A percentile compares a stretch with the other conserved stretches of the same genome.
Conservation (phyloP, 495 filamentous ascomycete species). For the Jackrogersella multiformis region DNA sequence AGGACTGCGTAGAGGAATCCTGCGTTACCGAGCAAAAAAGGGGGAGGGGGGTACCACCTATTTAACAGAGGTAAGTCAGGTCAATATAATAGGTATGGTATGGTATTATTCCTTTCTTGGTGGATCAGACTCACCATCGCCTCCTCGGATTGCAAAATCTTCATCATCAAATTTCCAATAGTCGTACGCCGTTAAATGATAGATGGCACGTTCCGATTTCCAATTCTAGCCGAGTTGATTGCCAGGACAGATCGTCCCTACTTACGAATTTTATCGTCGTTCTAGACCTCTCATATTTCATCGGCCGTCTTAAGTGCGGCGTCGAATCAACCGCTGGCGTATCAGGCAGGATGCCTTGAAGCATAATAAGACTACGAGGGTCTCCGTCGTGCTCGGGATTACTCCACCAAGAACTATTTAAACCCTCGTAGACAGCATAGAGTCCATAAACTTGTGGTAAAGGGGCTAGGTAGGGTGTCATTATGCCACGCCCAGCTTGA, state of each 20-base stretch:
- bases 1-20: slow-evolving; percentile 45
- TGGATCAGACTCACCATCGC: slow-evolving; percentile 25
- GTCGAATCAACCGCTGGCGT: slow-evolving; percentile 44
- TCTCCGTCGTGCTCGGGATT: slow-evolving; percentile 47
- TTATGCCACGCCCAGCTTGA: slow-evolving; percentile 60
- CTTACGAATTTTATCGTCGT: slow-evolving; percentile 51
- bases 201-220: slow-evolving; percentile 48
- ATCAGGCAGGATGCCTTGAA: slow-evolving; percentile 51
- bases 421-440: slow-evolving; percentile 52
- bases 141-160: slow-evolving; percentile 53
- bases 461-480: slow-evolving; percentile 50
- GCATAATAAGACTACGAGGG: slow-evolving; percentile 52
- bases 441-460: slow-evolving; percentile 48
- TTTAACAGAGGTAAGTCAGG: not conserved
- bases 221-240: slow-evolving; percentile 51
- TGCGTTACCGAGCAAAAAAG: slow-evolving; percentile 41
- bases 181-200: slow-evolving; percentile 48
- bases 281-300: slow-evolving; percentile 50
- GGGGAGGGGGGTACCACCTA: slow-evolving; percentile 43
- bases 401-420: slow-evolving; percentile 53
- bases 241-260: slow-evolving; percentile 55
- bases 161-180: slow-evolving; percentile 54
- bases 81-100: not conserved
- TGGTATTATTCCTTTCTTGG: not conserved
- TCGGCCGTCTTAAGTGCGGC: slow-evolving; percentile 47